Percentiles rank a stretch among this genome's conserved stretches.
Conservation (phyloP, 2,329 filamentous ascomycete species). For the Paecilomyces formosus region DNA sequence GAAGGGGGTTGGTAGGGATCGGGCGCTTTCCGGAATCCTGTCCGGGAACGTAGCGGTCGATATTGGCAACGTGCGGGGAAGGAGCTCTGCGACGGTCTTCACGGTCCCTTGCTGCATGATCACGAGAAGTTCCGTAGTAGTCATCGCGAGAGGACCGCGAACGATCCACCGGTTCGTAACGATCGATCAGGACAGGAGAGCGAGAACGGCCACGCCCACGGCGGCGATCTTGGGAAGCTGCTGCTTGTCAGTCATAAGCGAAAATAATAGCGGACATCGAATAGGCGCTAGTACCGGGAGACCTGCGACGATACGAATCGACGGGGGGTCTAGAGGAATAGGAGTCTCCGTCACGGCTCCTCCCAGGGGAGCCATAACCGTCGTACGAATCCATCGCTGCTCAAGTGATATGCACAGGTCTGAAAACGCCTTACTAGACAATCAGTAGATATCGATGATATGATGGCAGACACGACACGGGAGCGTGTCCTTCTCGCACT, state of each 20-base stretch:
- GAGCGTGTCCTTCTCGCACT: neutral
- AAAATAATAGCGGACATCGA: neutral
- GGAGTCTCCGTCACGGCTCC: conserved; percentile 34
- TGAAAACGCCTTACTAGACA: neutral
- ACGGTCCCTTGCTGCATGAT: conserved; percentile 42
- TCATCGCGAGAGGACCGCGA: conserved; percentile 48
- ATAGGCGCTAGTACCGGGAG: conserved; percentile 32
- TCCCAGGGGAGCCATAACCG: conserved; percentile 37
- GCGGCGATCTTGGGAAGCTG: conserved; percentile 35
- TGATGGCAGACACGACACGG: conserved; percentile 1
- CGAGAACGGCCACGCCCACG: conserved; percentile 48
- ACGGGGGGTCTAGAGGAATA: conserved; percentile 22
- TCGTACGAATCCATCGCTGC: conserved; percentile 41
- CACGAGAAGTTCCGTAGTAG: conserved; percentile 42
- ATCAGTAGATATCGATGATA: neutral
- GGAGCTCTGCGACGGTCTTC: conserved; percentile 52
- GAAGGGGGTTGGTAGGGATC: conserved; percentile 49
- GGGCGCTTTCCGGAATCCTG: conserved; percentile 49
- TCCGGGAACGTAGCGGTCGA: conserved; percentile 59
- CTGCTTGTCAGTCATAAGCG: neutral
- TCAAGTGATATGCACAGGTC: neutral
- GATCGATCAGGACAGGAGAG: conserved; percentile 55
- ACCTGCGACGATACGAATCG: conserved; percentile 40
- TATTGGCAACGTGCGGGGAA: conserved; percentile 50
- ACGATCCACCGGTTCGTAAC: conserved; percentile 53